These are phyloP conservation scores for Cordyceps cicadae DNA, from an alignment of 2,329 filamentous ascomycete genomes.

Conservation along the genomic window DNA sequence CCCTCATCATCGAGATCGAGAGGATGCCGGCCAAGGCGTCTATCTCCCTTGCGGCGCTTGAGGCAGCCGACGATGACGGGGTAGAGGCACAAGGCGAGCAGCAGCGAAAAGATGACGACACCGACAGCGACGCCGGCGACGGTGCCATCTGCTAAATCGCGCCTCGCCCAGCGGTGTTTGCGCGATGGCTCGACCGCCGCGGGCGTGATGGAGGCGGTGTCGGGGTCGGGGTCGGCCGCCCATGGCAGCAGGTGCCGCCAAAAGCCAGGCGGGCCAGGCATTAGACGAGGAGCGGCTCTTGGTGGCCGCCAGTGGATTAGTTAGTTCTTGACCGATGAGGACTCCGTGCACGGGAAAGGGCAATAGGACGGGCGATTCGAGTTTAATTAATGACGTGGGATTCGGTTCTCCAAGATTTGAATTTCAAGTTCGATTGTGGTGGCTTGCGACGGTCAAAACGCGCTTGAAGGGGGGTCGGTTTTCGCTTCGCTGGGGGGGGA, in stretches of 20 bases:
- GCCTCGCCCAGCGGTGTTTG: neutral
- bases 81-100: conserved; percentile 31
- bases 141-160: conserved; percentile 24
- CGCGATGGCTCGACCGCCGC: neutral
- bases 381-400: neutral
- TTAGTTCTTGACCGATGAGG: neutral
- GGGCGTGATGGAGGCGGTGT: neutral
- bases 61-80: conserved; percentile 29
- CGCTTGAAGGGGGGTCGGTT: neutral
- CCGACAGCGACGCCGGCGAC: conserved; percentile 32
- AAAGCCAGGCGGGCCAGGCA: conserved; percentile 4
- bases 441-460: neutral
- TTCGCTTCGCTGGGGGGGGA: neutral
- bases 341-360: neutral
- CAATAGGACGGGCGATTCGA: too few relatives aligned
- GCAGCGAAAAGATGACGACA: conserved; percentile 23
- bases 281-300: neutral
- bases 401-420: neutral
- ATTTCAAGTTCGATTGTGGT: neutral
- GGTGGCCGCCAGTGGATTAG: neutral
- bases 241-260: conserved; percentile 8
- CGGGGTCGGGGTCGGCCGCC: neutral
- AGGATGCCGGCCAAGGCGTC: conserved; percentile 10
- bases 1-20: conserved; percentile 26
- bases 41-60: conserved; percentile 22